Percentiles rank a stretch among this genome's conserved stretches.
Conservation (phyloP, 805 yeast genomes). For the Myxozyma neglecta region DNA sequence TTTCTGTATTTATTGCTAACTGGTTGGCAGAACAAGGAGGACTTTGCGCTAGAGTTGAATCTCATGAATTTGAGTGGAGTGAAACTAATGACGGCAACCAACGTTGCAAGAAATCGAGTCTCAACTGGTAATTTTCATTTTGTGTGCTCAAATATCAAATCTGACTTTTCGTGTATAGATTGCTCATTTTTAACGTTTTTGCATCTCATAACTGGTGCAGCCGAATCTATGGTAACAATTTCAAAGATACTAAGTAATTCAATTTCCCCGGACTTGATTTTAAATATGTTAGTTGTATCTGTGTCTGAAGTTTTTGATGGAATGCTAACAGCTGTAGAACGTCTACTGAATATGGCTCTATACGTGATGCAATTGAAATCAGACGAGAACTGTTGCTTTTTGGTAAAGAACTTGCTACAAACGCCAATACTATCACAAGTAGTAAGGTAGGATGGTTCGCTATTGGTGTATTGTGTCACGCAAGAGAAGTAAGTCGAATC, state of each 20-base stretch:
- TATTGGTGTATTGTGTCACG: conserved; percentile 1
- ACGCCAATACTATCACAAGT: neutral
- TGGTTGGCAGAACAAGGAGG: too few species aligned
- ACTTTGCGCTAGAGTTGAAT: neutral
- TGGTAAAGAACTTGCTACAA: conserved; percentile 1
- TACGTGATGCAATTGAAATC: conserved; percentile 11
- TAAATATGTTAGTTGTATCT: neutral
- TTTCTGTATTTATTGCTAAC: neutral
- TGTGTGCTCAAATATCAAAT: neutral
- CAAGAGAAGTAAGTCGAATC: neutral
- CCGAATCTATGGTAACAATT: neutral
- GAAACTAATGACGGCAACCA: neutral
- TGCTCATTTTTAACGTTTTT: neutral
- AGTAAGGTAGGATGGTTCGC: neutral
- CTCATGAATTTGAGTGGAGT: neutral
- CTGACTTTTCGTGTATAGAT: neutral
- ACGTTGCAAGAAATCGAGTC: neutral
- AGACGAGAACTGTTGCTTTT: conserved; percentile 4
- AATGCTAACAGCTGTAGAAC: conserved; percentile 1
- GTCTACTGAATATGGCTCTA: conserved; percentile 7
- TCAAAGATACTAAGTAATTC: neutral
- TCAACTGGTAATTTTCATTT: neutral
- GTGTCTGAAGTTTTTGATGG: too few species aligned
- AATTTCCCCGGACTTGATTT: neutral
- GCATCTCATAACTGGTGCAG: neutral